These are phyloP conservation scores for Trametes versicolor DNA, from an alignment of 1,284 basidiomycete species.

Conservation along the genomic window DNA sequence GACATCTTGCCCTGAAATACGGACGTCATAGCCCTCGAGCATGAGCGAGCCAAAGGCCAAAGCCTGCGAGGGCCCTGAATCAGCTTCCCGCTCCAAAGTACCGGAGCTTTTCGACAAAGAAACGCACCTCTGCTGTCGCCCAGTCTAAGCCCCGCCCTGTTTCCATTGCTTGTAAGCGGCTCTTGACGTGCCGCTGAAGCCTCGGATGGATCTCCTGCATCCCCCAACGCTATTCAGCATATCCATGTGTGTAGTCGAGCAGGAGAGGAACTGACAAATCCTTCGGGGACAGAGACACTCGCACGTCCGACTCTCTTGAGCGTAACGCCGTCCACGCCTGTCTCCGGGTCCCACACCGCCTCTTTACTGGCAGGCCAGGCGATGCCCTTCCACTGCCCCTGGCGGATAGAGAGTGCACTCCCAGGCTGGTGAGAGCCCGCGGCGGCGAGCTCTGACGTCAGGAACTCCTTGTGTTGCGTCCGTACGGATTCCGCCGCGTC, in stretches of 20 bases:
- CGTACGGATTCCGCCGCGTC: slow-evolving; percentile 63
- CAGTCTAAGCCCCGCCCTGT: slow-evolving; percentile 82
- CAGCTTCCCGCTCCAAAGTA: neutral
- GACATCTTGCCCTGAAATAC: slow-evolving; percentile 92
- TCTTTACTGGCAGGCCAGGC: slow-evolving; percentile 74
- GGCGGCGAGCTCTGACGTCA: slow-evolving; percentile 67
- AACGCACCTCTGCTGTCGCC: slow-evolving; percentile 84
- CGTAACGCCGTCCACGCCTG: slow-evolving; percentile 66
- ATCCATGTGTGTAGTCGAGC: slow-evolving; percentile 26
- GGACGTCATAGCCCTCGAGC: slow-evolving; percentile 80
- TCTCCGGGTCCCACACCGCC: slow-evolving; percentile 68
- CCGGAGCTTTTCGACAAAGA: neutral
- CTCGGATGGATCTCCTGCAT: slow-evolving; percentile 81
- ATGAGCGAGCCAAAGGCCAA: slow-evolving; percentile 88
- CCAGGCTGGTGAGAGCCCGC: slow-evolving; percentile 60
- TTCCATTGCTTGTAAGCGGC: slow-evolving; percentile 77
- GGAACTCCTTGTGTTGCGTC: slow-evolving; percentile 62
- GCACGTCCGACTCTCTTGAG: slow-evolving; percentile 70
- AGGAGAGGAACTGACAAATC: slow-evolving; percentile 67
- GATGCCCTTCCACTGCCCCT: slow-evolving; percentile 74
- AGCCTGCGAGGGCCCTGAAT: slow-evolving; percentile 54
- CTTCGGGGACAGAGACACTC: slow-evolving; percentile 76
- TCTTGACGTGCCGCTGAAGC: slow-evolving; percentile 82
- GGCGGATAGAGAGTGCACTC: slow-evolving; percentile 54
- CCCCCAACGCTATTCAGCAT: slow-evolving; percentile 8